Base-by-base conservation (phyloP, 2,329 filamentous ascomycete genomes). In the Neocatenulostroma microsporum region DNA sequence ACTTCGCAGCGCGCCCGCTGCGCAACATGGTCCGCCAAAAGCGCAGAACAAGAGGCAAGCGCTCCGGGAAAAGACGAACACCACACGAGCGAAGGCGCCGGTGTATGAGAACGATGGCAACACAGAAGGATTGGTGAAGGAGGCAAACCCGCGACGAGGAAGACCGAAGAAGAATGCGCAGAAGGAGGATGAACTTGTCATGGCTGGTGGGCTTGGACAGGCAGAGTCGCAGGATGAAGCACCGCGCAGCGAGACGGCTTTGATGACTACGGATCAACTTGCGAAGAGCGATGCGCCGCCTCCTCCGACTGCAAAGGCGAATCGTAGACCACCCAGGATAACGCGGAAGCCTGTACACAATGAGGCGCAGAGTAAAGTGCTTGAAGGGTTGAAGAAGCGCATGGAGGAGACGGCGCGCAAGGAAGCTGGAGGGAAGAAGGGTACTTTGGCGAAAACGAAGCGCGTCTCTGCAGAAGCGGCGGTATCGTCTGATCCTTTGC, bases 311-410 rank as follows among this genome's bases (percentile, higher is more conserved):
- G 44, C 40, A 19, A 51, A 41, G 29, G 25, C 37, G 9, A 47
- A 46, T 26, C 37, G 42, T 18, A 37, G 52, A 18, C 50, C 49
- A 12, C 37, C 48, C 10, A 39, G 53, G 7, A 46, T 46, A 12
- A 40, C 40, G 20, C 45, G 44, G 30, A 53, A 56, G 53, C 34
- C 49, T 5, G 43, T 43, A 25, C 50, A 43, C 15, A 53, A 39
- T 19, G 44, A 52, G 31, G 50, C 44, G 28, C 51, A 56, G 23
- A 50, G 31, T 21, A 48, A 47, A 20, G 55, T 55, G 3, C 30
- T 59, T 26, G 49, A 57, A 18, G 52, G 49, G n/a, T 32, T 62
- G 42, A 57, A 54, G 41, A 43, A 50, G 43, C 50, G 56, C 14
- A 57, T 58, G 50, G 47, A 54, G 24, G 51, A 51, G 21, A 54